Evolutionary conservation across 2,329 filamentous ascomycete genomes (phyloP), one percentile per base, ranked within the genome.

Genomic region (Ophiostoma fasciatum): DNA sequence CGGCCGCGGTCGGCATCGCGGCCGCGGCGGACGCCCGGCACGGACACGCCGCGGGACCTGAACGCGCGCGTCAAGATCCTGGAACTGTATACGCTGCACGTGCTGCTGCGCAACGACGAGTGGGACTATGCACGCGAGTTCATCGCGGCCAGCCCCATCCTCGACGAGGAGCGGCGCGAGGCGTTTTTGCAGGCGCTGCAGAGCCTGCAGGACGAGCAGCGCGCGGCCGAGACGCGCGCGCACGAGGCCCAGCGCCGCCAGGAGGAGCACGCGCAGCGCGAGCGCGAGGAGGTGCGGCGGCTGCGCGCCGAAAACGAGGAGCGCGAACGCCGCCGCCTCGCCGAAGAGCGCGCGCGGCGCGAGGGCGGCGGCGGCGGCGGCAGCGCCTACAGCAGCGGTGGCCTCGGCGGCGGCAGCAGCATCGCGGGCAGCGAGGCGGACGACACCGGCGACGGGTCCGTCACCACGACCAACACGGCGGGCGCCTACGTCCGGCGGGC

Each of bases 41-140:
- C 84, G 28, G 77, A 84, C 51, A 92, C 84, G 0, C 84, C 84
- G 0, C 75, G 82, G 43, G 84, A 93, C 51, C 71, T 94, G 25
- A 78, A 82, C 46, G 77, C 83, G 5, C 72, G 85, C 31, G 77
- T 94, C 44, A 93, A 92, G 61, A 82, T 98, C 28, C 72, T 98
- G 34, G 90, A 98, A 59, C 68, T 98, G 8, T 98, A 94, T 56
- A 92, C 85, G 1, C 68, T 98, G 5, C 90, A 98, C 52, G 83
- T 96, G 7, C 72, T 98, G n/a, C 76, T 88, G 5, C 72, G 84
- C 36, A 96, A 94, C 48, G 77, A 83, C 38, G 85, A 96, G 59
- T 98, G 90, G 90, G 83, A 94, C 40, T 94, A 94, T 49, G 84
- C 90, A 4, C 73, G 75, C 41, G 82, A 93, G 48, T 96, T 96